phyloP scores from a whole-genome alignment of 1,284 basidiomycete genomes.

The Porogramme epimiltina region DNA sequence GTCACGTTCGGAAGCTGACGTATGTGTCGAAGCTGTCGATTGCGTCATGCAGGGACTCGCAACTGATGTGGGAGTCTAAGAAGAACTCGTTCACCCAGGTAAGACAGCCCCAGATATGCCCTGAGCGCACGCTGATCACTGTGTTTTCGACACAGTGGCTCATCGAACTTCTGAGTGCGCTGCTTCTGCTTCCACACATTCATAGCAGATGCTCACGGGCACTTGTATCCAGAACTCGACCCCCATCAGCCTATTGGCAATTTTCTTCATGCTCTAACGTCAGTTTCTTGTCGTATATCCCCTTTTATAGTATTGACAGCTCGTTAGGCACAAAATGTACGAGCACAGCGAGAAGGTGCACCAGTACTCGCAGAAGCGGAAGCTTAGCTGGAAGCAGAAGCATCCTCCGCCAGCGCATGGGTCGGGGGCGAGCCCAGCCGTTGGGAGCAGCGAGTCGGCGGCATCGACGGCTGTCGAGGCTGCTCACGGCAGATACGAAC shows the following conservation, averaged over 20 bases:
- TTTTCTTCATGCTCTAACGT: slow-evolving; percentile 11
- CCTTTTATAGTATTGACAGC: neutral
- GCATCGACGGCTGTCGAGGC: neutral
- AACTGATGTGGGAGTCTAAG: slow-evolving; percentile 24
- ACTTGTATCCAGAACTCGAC: too few species aligned
- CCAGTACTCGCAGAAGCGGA: slow-evolving; percentile 9
- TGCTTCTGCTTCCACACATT: too few species aligned
- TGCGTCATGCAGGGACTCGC: slow-evolving; percentile 23
- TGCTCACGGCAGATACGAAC: neutral
- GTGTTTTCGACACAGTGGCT: slow-evolving; percentile 22
- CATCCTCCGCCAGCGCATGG: neutral
- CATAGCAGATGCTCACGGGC: too few species aligned
- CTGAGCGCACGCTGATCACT: too few species aligned
- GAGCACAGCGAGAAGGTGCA: slow-evolving; percentile 14
- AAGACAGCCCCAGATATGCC: too few species aligned
- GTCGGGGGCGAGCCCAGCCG: neutral
- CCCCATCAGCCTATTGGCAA: slow-evolving; percentile 13
- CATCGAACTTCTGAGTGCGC: slow-evolving; percentile 9
- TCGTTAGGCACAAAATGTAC: slow-evolving; percentile 15
- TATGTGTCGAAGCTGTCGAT: slow-evolving; percentile 19
- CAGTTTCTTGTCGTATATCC: neutral
- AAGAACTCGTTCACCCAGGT: slow-evolving; percentile 23
- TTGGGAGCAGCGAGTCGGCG: neutral
- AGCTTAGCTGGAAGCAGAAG: slow-evolving; percentile 11
- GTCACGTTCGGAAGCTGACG: neutral